Conservation (phyloP, 2,329 filamentous ascomycete species). For the Ceratocystis colombiana region DNA sequence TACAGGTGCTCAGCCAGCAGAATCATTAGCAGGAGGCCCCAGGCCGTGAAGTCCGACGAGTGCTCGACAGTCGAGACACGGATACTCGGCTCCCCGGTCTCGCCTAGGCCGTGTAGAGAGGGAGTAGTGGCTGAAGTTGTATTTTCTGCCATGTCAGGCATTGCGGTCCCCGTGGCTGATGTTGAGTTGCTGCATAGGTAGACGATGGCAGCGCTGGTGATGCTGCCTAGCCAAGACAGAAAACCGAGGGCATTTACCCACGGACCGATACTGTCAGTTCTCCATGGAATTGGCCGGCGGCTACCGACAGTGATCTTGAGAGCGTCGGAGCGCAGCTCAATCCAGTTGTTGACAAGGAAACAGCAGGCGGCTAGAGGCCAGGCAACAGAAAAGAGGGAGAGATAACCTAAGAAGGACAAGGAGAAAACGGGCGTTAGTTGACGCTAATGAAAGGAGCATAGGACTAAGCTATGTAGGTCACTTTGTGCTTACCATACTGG, state of each 20-base stretch:
- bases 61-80: conserved; percentile 18
- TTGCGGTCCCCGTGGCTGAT: not conserved
- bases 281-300: conserved; percentile 78
- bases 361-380: conserved; percentile 89
- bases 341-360: conserved; percentile 91
- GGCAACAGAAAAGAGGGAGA: conserved; percentile 81
- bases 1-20: conserved; percentile 85
- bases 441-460: too few relatives aligned
- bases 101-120: not conserved
- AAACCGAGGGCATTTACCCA: conserved; percentile 81
- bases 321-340: conserved; percentile 86
- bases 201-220: conserved; percentile 78
- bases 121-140: not conserved
- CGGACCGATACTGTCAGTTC: conserved; percentile 86
- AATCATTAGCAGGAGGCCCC: conserved; percentile 71
- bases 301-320: conserved; percentile 88
- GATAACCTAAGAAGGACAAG: conserved; percentile 51
- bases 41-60: conserved; percentile 47
- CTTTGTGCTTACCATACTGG: conserved; percentile 49
- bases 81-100: conserved; percentile 12
- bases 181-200: conserved; percentile 61
- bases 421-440: not conserved
- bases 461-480: not conserved
- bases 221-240: conserved; percentile 83
- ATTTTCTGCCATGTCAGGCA: not conserved